Evolutionary conservation across 495 filamentous ascomycete species (phyloP).

Genomic region (Neurospora sp.): DNA sequence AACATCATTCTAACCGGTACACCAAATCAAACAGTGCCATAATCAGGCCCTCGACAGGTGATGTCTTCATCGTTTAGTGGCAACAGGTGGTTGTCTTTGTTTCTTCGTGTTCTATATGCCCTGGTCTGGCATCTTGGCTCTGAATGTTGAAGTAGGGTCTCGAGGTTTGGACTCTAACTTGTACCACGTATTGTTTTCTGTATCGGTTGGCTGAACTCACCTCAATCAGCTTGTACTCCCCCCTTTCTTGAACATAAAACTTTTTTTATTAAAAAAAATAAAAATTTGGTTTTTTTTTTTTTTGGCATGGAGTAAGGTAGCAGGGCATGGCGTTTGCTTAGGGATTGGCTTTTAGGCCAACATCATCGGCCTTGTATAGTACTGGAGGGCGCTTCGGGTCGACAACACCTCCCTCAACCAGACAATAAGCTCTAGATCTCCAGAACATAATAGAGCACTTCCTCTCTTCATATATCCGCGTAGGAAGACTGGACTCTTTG

Average conservation of each 20-base stretch:
- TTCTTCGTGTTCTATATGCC: neutral
- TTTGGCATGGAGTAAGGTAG: neutral
- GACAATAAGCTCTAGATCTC: neutral
- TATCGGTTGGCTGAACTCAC: neutral
- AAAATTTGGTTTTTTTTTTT: neutral
- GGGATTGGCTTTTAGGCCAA: neutral
- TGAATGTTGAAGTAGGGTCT: neutral
- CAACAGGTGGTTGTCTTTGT: neutral
- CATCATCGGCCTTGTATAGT: neutral
- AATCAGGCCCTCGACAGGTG: slow-evolving; percentile 32
- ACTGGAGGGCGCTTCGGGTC: neutral
- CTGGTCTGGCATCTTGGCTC: neutral
- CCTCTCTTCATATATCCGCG: neutral
- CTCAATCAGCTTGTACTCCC: neutral
- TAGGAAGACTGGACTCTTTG: neutral
- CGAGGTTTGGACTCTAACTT: neutral
- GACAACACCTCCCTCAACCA: neutral
- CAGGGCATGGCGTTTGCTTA: neutral
- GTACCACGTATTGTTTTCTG: neutral
- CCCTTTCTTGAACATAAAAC: neutral
- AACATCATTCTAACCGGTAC: slow-evolving; percentile 1
- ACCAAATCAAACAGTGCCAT: slow-evolving; percentile 22
- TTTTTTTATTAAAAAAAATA: too few relatives aligned
- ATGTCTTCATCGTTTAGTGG: neutral
- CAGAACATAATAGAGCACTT: neutral